Evolutionary conservation across 768 basidiomycete species (phyloP).

Genomic region (Leccinum disarticulatum): DNA sequence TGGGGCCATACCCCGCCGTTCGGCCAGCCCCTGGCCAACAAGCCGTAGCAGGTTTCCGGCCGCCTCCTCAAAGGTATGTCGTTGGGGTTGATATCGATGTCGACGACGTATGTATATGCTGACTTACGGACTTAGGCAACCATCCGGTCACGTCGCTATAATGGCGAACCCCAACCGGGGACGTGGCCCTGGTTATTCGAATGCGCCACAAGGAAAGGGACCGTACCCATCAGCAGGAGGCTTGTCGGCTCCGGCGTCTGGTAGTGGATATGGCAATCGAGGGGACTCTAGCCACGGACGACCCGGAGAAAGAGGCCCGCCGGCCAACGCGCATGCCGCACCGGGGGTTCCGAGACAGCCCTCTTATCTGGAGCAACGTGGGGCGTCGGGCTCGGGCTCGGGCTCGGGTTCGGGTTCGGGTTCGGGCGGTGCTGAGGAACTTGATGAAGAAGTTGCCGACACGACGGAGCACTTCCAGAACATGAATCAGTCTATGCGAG

Average conservation of each 20-base stretch:
- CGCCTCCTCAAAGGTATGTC: constrained; percentile 32
- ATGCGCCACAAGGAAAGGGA: constrained; percentile 8
- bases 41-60: constrained; percentile 61
- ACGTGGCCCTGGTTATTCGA: constrained; percentile 27
- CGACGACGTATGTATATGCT: neutral
- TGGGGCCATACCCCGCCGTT: constrained; percentile 65
- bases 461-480: neutral
- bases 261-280: constrained; percentile 2
- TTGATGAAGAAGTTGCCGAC: constrained; percentile 11
- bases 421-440: neutral
- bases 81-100: neutral
- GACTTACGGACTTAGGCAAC: constrained; percentile 18
- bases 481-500: constrained; percentile 22
- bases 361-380: constrained; percentile 2
- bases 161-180: constrained; percentile 73
- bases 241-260: neutral
- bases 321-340: constrained; percentile 8
- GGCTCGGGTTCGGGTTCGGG: neutral
- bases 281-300: constrained; percentile 4
- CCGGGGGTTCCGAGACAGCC: neutral
- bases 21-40: constrained; percentile 45
- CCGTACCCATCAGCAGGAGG: constrained; percentile 13
- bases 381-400: neutral
- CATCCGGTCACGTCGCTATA: constrained; percentile 58
- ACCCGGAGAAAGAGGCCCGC: constrained; percentile 6